A percentile compares a stretch with the other conserved stretches of the same genome.
Evolutionary conservation across 306 rosid species (phyloP).

Genomic region (Fragaria iinumae): DNA sequence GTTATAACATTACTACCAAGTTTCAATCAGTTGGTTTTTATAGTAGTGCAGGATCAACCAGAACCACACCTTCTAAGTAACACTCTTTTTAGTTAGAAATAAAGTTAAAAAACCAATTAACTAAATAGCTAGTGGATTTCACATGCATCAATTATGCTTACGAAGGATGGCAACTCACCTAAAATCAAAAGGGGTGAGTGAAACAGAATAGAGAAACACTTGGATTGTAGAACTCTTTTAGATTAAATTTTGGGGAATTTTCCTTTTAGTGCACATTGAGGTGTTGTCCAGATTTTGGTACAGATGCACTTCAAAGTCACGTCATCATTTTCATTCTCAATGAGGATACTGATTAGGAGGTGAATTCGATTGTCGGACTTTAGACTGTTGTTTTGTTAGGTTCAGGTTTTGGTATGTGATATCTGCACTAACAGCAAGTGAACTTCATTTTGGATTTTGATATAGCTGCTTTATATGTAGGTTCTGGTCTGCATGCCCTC

Average conservation of each 20-base stretch:
- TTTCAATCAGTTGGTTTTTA: neutral
- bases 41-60: neutral
- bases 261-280: neutral
- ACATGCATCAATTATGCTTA: neutral
- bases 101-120: neutral
- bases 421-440: neutral
- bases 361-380: neutral
- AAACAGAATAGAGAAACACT: neutral
- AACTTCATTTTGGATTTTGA: neutral
- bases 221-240: neutral
- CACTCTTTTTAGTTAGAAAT: neutral
- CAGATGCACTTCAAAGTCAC: neutral
- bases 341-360: neutral
- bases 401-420: neutral
- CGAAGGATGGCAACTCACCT: neutral
- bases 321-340: neutral
- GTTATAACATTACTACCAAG: neutral
- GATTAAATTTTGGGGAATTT: neutral
- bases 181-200: neutral
- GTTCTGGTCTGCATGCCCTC: neutral
- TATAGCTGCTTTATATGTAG: neutral
- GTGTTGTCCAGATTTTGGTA: slow-evolving; percentile 5
- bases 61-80: neutral
- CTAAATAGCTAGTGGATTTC: slow-evolving; percentile 3
- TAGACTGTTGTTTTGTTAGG: neutral